Base-by-base conservation (phyloP, 2,329 filamentous ascomycete genomes). In the Aspergillus sclerotialis region DNA sequence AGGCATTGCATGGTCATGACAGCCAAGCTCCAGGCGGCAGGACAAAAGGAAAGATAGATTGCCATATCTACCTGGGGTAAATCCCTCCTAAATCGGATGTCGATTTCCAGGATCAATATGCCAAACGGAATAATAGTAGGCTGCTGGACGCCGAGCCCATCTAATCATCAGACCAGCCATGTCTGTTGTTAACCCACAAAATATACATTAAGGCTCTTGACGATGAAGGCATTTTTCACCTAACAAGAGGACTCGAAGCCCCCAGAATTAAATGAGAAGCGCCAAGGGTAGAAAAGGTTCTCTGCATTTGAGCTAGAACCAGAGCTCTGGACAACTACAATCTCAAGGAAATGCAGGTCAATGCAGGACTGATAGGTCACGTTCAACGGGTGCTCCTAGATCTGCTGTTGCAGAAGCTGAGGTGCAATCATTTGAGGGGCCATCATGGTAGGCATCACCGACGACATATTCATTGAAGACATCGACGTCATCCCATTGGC, bases 401-500 rank as follows among this genome's bases (percentile, higher is more conserved):
- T 61, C 4, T 62, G 61, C 43, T 65, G 63, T 38, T 65, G 62
- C 28, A 66, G 43, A 31, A 64, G 55, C 36, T 65, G 63, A 30
- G 63, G 60, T 9, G 60, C 52, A 31, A 66, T 62, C 60, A 65
- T 63, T 32, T 65, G 63, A 18, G 63, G 40, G 13, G 54, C 50
- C 25, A 61, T 50, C 56, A 66, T 64, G n/a, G 49, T 52, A 6
- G 58, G 49, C 46, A 64, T 55, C n/a, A 55, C 49, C n/a, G 60
- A 51, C 12, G 56, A 51, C 39, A 63, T 19, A 12, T 39, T 37
- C 37, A 50, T 41, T 4, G 57, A 45, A 25, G 57, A 47, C 57
- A 65, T 62, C 16, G 59, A 50, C 5, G 58, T 54, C 48, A 64
- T 50, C 24, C 44, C 41, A 7, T 55, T 41, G 49, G 61, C 56